Evolutionary conservation across 345 rosid genomes (phyloP).

Genomic region (Luvunga scandens): DNA sequence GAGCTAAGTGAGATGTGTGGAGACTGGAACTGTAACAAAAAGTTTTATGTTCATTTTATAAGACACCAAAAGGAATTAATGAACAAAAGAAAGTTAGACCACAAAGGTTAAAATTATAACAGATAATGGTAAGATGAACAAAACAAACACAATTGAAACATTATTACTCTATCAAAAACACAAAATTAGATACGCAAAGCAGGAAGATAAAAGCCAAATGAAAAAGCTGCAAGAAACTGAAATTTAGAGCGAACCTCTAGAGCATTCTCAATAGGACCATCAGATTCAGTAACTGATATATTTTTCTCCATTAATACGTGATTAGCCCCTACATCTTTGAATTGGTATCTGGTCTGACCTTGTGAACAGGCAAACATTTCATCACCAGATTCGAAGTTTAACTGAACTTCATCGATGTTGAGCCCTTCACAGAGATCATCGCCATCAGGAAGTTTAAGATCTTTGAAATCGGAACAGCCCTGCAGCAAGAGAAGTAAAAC

Average conservation of each 20-base stretch:
- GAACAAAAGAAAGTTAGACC: not conserved
- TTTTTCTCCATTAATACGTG: slow-evolving; percentile 39
- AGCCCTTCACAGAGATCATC: slow-evolving; percentile 59
- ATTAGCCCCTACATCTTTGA: slow-evolving; percentile 38
- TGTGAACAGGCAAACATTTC: slow-evolving; percentile 45
- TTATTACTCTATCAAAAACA: not conserved
- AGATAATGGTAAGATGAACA: not conserved
- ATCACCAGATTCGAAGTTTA: slow-evolving; percentile 45
- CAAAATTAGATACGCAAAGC: not conserved
- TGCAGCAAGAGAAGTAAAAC: slow-evolving; percentile 17
- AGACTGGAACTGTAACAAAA: not conserved
- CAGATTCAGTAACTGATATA: slow-evolving; percentile 39
- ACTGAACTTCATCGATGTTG: slow-evolving; percentile 47
- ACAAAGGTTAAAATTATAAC: not conserved
- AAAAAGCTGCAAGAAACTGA: not conserved
- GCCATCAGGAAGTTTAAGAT: slow-evolving; percentile 40
- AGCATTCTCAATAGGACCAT: slow-evolving; percentile 43
- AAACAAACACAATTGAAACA: not conserved
- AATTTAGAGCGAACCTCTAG: slow-evolving; percentile 39
- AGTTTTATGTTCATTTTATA: not conserved
- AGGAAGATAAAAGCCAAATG: not conserved
- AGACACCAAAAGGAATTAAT: not conserved
- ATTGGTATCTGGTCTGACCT: slow-evolving; percentile 31
- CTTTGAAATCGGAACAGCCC: slow-evolving; percentile 38
- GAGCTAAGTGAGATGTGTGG: not conserved